A percentile compares a stretch with the other conserved stretches of the same genome.
phyloP scores from a whole-genome alignment of 768 basidiomycete species.

The Pleurotus platypus region DNA sequence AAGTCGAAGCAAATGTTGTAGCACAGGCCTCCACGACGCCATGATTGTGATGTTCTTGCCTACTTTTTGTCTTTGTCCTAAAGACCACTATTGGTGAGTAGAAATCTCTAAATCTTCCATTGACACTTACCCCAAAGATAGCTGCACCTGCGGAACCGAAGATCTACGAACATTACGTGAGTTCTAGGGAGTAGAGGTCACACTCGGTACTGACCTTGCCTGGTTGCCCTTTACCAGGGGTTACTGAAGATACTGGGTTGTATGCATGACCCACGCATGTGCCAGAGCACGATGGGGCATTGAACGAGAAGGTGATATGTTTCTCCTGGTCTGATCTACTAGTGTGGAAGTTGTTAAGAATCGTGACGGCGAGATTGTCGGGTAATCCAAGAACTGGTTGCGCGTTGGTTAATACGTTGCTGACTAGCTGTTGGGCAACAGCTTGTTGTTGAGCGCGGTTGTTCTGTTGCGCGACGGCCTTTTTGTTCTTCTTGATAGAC shows the following conservation, averaged over 20 bases:
- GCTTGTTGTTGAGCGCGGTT: not conserved
- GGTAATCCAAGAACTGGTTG: not conserved
- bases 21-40: too few relatives aligned
- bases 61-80: too few relatives aligned
- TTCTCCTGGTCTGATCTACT: conserved; percentile 3
- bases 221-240: conserved; percentile 1
- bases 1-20: too few relatives aligned
- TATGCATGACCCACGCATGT: conserved; percentile 1
- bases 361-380: conserved; percentile 1
- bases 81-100: too few relatives aligned
- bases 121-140: not conserved
- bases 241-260: not conserved
- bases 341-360: conserved; percentile 1
- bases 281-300: not conserved
- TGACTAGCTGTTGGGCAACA: not conserved
- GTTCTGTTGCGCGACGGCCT: not conserved
- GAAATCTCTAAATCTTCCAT: too few relatives aligned
- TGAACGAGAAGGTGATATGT: conserved; percentile 6
- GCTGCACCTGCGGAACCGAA: not conserved
- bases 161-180: not conserved
- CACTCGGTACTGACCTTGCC: not conserved
- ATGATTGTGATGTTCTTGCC: too few relatives aligned
- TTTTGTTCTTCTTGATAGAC: conserved; percentile 6
- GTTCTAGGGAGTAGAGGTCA: not conserved
- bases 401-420: not conserved